Base-by-base conservation (phyloP, 306 rosid genomes). In the Glycine soja region DNA sequence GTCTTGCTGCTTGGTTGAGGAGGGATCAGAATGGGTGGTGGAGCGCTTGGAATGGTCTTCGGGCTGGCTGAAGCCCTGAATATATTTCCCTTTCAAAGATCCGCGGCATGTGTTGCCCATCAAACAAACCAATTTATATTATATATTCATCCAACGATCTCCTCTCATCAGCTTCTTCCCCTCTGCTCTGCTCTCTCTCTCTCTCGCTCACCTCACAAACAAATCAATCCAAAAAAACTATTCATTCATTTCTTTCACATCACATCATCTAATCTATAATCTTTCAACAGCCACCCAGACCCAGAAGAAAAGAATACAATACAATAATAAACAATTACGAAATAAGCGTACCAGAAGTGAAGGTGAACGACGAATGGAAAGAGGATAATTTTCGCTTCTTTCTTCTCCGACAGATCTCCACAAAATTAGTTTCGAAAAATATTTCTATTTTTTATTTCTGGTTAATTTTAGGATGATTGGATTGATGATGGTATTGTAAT, bases 31-130 rank as follows among this genome's bases (percentile, higher is more conserved):
- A 56, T 87, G 72, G 75, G 84, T 80, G 65, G 67, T 82, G 30
- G 30, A 24, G 68, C 91, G 91, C 77, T 89, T 92, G 76, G 91
- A 83, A 47, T 74, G 86, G 36, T 88, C 89, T 53, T 83, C 90
- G 91, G 96, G 94, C 91, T 89, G 86, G 70, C 66, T 54, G 88
- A 36, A 78, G 87, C 92, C 95, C 91, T 81, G 91, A 70, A 87
- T 83, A 70, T 86, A 75, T 83, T 94, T 94, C 75, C 90, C 95
- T 86, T 85, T 87, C 85, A 85, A 88, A 92, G 98, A 94, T 88
- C 98, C 94, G 67, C 98, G 98, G 94, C 98, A 94, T 90, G 97
- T 89, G 86, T 94, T 94, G 98, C 98, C 98, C 98, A 94, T 94
- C 87, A 92, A 93, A 89, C 92, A 86, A 78, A 75, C 87, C 87